phyloP scores from a whole-genome alignment of 164 flowering plant genomes.

The Vitis amurensis region DNA sequence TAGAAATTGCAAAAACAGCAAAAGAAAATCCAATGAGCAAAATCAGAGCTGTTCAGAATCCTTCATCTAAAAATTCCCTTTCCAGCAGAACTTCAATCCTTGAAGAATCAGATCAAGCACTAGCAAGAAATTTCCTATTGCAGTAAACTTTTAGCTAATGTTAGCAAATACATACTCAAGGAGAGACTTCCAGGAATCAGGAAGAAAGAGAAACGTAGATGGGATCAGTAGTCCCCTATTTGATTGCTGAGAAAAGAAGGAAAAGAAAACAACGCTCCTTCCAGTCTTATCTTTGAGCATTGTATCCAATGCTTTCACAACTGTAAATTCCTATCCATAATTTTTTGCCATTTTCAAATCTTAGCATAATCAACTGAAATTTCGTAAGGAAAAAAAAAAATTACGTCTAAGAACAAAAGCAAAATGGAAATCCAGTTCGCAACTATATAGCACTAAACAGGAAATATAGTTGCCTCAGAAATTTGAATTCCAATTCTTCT shows the following conservation, averaged over 20 bases:
- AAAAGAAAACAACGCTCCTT: neutral
- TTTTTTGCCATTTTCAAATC: neutral
- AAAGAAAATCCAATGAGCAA: neutral
- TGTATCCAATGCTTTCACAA: neutral
- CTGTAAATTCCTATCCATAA: neutral
- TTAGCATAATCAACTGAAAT: neutral
- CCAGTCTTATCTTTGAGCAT: neutral
- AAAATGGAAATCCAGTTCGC: neutral
- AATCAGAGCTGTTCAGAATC: too few relatives aligned
- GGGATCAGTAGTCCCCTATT: too few relatives aligned
- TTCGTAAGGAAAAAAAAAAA: neutral
- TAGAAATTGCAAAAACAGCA: neutral
- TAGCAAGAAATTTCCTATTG: too few relatives aligned
- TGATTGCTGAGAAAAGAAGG: too few relatives aligned
- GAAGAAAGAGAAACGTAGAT: too few relatives aligned
- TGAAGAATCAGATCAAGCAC: too few relatives aligned
- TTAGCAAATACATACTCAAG: too few relatives aligned
- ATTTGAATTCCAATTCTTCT: neutral
- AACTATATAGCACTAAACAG: neutral
- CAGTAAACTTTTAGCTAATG: too few relatives aligned
- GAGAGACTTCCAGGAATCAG: too few relatives aligned
- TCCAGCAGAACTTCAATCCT: too few relatives aligned
- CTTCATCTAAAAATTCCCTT: too few relatives aligned
- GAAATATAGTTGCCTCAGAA: neutral
- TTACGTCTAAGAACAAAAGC: neutral